Percentiles rank a stretch among this genome's conserved stretches.
phyloP scores from a whole-genome alignment of 768 basidiomycete genomes.

The Phaffia tasmanica region DNA sequence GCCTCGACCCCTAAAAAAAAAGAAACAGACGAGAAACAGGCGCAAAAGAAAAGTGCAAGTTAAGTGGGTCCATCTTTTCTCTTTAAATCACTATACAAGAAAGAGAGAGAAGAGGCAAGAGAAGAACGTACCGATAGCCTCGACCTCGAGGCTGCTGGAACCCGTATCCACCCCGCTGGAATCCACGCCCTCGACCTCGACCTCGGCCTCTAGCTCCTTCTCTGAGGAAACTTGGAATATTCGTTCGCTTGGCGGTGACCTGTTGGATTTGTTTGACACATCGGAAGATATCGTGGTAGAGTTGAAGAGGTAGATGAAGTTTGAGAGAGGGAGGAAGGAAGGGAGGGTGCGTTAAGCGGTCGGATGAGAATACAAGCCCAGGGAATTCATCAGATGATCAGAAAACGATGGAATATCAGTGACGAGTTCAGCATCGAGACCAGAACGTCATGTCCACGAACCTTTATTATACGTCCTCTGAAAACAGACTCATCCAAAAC shows the following conservation, averaged over 20 bases:
- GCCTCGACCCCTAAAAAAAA: conserved; percentile 51
- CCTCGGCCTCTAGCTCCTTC: conserved; percentile 65
- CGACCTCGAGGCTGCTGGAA: conserved; percentile 26
- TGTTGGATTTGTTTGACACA: conserved; percentile 34
- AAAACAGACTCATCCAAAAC: conserved; percentile 95
- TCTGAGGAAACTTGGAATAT: conserved; percentile 73
- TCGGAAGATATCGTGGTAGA: not conserved
- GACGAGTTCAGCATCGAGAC: conserved; percentile 1
- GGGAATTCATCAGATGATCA: not conserved
- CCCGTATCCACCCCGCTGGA: conserved; percentile 23
- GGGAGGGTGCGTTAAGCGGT: not conserved
- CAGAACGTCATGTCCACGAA: conserved; percentile 37
- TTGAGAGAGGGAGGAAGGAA: not conserved
- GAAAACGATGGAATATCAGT: not conserved
- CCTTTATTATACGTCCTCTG: conserved; percentile 84
- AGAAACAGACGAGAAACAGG: not conserved
- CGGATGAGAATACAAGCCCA: not conserved
- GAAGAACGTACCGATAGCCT: conserved; percentile 35
- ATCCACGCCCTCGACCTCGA: conserved; percentile 42
- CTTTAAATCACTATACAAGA: conserved; percentile 12
- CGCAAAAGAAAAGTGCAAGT: not conserved
- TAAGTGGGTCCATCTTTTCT: not conserved
- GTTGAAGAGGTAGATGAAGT: not conserved
- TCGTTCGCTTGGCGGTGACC: conserved; percentile 94
- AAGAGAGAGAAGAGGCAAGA: not conserved